These are phyloP conservation scores for Populus hybrid DNA, from an alignment of 441 rosid genomes.

Conservation along the genomic window DNA sequence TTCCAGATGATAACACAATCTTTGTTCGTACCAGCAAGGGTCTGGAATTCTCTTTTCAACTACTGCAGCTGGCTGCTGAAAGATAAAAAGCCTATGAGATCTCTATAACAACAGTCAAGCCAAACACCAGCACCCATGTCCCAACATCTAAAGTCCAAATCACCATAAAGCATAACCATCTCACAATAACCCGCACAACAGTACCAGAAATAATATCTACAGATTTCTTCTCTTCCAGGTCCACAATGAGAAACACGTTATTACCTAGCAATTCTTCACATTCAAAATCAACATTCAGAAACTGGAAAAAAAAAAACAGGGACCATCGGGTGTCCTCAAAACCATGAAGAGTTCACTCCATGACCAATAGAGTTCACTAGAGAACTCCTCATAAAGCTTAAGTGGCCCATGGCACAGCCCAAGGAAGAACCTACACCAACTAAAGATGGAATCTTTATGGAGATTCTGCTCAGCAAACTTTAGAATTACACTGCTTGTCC, in stretches of 20 bases:
- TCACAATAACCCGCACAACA: not conserved
- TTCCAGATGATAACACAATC: not conserved
- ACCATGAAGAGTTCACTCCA: not conserved
- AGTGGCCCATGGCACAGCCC: not conserved
- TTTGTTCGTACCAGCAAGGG: not conserved
- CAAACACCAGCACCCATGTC: not conserved
- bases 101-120: not conserved
- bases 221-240: not conserved
- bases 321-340: not conserved
- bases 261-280: slow-evolving; percentile 6
- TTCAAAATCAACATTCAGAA: slow-evolving; percentile 5
- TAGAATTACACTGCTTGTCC: not conserved
- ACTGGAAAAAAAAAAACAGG: not conserved
- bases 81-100: not conserved
- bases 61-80: not conserved
- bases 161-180: not conserved
- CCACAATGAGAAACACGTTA: not conserved
- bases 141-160: not conserved
- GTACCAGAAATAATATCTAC: not conserved
- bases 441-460: not conserved
- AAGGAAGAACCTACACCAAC: not conserved
- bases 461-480: slow-evolving; percentile 8
- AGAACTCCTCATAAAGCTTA: not conserved
- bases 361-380: slow-evolving; percentile 1
- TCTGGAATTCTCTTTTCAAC: not conserved